These are phyloP conservation scores for Magnaporthiopsis poae DNA, from an alignment of 2,329 filamentous ascomycete species.

Conservation along the genomic window DNA sequence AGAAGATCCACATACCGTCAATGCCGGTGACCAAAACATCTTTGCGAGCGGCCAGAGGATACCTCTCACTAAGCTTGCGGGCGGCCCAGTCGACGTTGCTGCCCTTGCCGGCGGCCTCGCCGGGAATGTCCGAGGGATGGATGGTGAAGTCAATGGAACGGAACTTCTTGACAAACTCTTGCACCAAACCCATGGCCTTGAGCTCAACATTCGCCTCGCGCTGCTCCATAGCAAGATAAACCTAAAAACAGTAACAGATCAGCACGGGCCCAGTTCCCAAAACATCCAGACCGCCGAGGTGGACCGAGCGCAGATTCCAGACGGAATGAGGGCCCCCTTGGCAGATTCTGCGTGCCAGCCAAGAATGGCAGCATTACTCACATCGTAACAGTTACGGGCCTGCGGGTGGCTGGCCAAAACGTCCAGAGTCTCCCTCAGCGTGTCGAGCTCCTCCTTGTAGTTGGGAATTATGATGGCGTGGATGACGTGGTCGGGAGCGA, in stretches of 20 bases:
- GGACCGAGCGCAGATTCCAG: neutral
- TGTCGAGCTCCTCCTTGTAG: slow-evolving; percentile 64
- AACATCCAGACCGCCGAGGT: slow-evolving; percentile 1
- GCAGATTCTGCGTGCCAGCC: neutral
- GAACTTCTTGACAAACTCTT: slow-evolving; percentile 55
- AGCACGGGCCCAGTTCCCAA: neutral
- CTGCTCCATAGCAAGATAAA: slow-evolving; percentile 65
- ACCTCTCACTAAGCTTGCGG: slow-evolving; percentile 53
- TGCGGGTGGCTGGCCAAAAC: slow-evolving; percentile 58
- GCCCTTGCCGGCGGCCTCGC: slow-evolving; percentile 63
- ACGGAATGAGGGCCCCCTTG: neutral
- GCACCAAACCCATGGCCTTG: slow-evolving; percentile 54
- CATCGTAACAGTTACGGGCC: slow-evolving; percentile 57
- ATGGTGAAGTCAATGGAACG: slow-evolving; percentile 57
- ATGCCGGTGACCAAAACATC: slow-evolving; percentile 62
- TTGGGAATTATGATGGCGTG: slow-evolving; percentile 64
- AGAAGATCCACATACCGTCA: slow-evolving; percentile 49
- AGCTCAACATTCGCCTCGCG: slow-evolving; percentile 51
- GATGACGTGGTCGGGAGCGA: slow-evolving; percentile 38
- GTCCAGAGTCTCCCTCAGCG: slow-evolving; percentile 56
- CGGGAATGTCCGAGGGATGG: slow-evolving; percentile 55
- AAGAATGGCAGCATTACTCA: slow-evolving; percentile 33
- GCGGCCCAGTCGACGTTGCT: slow-evolving; percentile 67
- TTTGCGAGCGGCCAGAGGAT: slow-evolving; percentile 40
- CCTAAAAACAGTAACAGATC: slow-evolving; percentile 28